Evolutionary conservation across 176 grass and related monocot species (phyloP).

Genomic region (Chloris gayana): DNA sequence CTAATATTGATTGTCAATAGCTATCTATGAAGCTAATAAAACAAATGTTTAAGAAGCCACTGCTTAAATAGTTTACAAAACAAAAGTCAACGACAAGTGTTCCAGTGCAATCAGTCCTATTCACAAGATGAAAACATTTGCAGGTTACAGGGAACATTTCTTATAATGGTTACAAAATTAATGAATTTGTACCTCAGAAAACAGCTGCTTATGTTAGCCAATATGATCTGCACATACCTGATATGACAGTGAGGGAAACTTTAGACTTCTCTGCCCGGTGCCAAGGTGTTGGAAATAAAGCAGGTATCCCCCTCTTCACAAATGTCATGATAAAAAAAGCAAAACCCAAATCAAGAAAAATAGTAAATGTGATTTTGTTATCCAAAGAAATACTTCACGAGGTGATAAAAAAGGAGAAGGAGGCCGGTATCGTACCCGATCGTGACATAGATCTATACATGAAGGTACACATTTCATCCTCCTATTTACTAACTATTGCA

Average conservation of each 20-base stretch:
- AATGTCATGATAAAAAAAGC: neutral
- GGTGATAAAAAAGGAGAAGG: slow-evolving; percentile 59
- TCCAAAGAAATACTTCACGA: slow-evolving; percentile 32
- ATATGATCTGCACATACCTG: slow-evolving; percentile 62
- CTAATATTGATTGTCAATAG: no score
- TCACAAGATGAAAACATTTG: neutral
- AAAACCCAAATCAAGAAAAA: neutral
- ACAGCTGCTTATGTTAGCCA: slow-evolving; percentile 73
- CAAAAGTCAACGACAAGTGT: neutral
- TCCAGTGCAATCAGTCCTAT: neutral
- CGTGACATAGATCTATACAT: slow-evolving; percentile 65
- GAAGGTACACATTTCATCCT: slow-evolving; percentile 44
- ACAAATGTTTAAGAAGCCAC: no score
- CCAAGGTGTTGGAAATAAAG: slow-evolving; percentile 65
- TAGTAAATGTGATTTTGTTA: neutral
- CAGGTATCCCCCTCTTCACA: slow-evolving; percentile 35
- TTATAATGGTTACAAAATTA: slow-evolving; percentile 51
- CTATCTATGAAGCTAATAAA: no score
- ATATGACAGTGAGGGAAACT: slow-evolving; percentile 74
- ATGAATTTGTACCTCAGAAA: slow-evolving; percentile 67
- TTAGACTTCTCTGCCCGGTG: slow-evolving; percentile 70
- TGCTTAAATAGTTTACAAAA: neutral
- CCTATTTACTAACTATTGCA: neutral
- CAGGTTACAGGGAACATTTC: slow-evolving; percentile 53
- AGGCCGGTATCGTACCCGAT: slow-evolving; percentile 55